phyloP scores from a whole-genome alignment of 2,329 filamentous ascomycete species.

The Dactylellina haptotyla region DNA sequence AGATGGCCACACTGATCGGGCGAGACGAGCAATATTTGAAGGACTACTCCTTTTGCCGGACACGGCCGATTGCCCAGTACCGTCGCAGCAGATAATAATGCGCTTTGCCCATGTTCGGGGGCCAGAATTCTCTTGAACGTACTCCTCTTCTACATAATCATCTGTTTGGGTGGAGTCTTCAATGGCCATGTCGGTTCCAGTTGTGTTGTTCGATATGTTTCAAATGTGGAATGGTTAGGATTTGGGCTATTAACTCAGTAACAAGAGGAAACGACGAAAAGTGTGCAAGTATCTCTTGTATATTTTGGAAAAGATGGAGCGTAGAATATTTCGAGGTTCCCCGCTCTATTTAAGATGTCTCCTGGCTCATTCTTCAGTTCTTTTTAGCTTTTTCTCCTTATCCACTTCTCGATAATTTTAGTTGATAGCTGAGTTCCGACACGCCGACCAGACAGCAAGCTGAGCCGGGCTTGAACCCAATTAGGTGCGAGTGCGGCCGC shows the following conservation, averaged over 20 bases:
- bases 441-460: background rate
- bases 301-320: no score
- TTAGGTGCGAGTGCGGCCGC: background rate
- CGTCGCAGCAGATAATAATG: constrained; percentile 56
- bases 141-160: background rate
- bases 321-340: no score
- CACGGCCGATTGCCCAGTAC: constrained; percentile 56
- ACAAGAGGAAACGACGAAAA: no score
- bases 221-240: background rate
- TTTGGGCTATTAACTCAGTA: background rate
- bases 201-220: background rate
- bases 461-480: background rate
- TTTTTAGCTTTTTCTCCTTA: background rate
- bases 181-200: background rate
- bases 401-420: background rate
- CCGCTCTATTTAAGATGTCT: background rate
- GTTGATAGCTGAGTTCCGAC: background rate
- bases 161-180: background rate
- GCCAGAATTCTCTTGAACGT: no score
- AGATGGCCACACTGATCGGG: background rate
- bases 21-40: constrained; percentile 66
- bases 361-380: background rate
- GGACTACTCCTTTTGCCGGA: constrained; percentile 52
- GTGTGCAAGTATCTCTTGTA: no score
- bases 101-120: no score